phyloP scores from a whole-genome alignment of 306 rosid genomes.

The Medicago arabica region DNA sequence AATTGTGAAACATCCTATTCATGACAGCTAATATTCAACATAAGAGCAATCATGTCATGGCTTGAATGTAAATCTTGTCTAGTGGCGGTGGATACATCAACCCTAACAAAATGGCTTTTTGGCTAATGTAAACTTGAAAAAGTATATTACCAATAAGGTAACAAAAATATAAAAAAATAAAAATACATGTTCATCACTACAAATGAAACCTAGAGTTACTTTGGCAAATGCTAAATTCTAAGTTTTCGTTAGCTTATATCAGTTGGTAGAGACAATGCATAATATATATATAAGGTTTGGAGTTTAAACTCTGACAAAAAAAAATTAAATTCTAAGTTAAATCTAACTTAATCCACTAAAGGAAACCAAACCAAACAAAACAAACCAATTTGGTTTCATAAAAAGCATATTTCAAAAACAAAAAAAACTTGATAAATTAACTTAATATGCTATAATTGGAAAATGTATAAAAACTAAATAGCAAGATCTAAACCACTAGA shows the following conservation, averaged over 20 bases:
- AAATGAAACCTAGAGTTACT: not conserved
- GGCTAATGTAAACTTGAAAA: slow-evolving; percentile 29
- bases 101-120: slow-evolving; percentile 36
- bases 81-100: slow-evolving; percentile 32
- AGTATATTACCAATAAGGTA: slow-evolving; percentile 10
- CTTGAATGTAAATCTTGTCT: slow-evolving; percentile 28
- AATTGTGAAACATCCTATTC: slow-evolving; percentile 41
- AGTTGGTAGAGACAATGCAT: too few relatives aligned
- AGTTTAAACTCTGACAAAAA: too few relatives aligned
- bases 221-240: slow-evolving; percentile 30
- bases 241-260: too few relatives aligned
- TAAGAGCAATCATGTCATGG: slow-evolving; percentile 16
- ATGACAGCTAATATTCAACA: slow-evolving; percentile 46
- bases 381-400: slow-evolving; percentile 27
- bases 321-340: too few relatives aligned
- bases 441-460: too few relatives aligned
- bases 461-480: not conserved
- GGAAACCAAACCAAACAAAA: slow-evolving; percentile 3
- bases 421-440: too few relatives aligned
- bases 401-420: not conserved
- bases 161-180: not conserved
- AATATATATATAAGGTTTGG: too few relatives aligned
- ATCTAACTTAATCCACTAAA: slow-evolving; percentile 10
- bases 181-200: not conserved
- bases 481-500: not conserved